Conservation (phyloP, 208 protist species). For the Leishmania guyanensis region DNA sequence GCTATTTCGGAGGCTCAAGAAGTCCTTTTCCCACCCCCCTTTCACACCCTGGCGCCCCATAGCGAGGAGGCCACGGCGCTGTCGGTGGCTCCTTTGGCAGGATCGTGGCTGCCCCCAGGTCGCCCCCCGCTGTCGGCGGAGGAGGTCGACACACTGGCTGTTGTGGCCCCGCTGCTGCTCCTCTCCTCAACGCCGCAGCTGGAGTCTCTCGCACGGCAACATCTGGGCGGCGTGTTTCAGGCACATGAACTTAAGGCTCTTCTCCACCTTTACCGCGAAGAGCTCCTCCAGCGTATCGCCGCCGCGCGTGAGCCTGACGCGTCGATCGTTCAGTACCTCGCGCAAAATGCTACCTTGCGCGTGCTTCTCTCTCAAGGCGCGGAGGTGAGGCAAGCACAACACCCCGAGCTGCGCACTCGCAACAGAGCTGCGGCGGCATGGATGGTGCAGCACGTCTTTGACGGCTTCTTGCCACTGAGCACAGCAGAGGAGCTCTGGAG, state of each 20-base stretch:
- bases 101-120: slow-evolving; percentile 22
- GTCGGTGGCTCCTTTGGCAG: not conserved
- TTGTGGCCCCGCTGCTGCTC: slow-evolving; percentile 50
- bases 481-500: slow-evolving; percentile 42
- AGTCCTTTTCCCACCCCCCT: not conserved
- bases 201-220: slow-evolving; percentile 39
- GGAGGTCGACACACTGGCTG: slow-evolving; percentile 43
- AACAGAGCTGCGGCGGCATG: slow-evolving; percentile 15
- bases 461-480: slow-evolving; percentile 36
- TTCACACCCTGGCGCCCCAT: not conserved
- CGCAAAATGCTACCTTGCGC: slow-evolving; percentile 36
- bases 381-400: not conserved
- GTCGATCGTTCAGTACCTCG: slow-evolving; percentile 39
- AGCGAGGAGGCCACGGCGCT: not conserved
- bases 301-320: slow-evolving; percentile 17
- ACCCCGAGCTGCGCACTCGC: not conserved
- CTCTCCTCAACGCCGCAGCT: slow-evolving; percentile 48
- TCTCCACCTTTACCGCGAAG: slow-evolving; percentile 40
- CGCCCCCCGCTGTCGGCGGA: slow-evolving; percentile 8
- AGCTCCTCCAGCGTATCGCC: slow-evolving; percentile 30
- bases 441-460: slow-evolving; percentile 36
- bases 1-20: slow-evolving; percentile 18
- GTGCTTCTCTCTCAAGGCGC: slow-evolving; percentile 25
- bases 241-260: slow-evolving; percentile 57
- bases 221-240: slow-evolving; percentile 41